Conservation (phyloP, 108 stramenopile genomes). For the Ochromonas danica region DNA sequence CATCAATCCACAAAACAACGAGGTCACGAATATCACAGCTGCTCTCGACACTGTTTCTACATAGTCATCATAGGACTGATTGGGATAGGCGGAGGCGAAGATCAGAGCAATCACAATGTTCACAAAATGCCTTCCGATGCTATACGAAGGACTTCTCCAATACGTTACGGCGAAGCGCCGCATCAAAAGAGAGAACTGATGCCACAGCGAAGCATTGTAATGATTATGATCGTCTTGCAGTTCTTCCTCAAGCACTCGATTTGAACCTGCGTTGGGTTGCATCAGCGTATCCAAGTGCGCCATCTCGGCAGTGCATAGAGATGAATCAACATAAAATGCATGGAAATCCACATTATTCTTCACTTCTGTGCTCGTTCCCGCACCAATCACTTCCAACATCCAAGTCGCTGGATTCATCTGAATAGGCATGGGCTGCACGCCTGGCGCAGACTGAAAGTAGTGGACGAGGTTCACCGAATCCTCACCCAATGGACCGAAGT, state of each 20-base stretch:
- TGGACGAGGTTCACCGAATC: not conserved
- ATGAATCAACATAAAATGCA: not conserved
- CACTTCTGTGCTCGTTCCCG: too few relatives aligned
- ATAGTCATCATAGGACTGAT: too few relatives aligned
- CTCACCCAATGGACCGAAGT: conserved; percentile 54
- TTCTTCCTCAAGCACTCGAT: not conserved
- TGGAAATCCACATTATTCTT: conserved; percentile 6
- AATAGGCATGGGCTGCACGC: too few relatives aligned
- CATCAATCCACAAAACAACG: too few relatives aligned
- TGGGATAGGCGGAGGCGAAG: too few relatives aligned
- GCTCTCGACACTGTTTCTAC: too few relatives aligned
- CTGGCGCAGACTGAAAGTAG: too few relatives aligned
- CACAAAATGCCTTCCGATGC: not conserved
- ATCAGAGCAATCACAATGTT: too few relatives aligned
- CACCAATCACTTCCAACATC: too few relatives aligned
- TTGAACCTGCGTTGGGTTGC: not conserved
- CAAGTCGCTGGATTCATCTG: too few relatives aligned
- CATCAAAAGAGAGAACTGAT: not conserved
- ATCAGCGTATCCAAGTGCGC: not conserved
- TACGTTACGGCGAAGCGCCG: not conserved
- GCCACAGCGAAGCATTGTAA: not conserved
- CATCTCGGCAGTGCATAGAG: not conserved
- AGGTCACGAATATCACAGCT: too few relatives aligned
- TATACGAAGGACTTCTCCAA: not conserved
- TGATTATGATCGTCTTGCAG: not conserved